These are phyloP conservation scores for Phlebopus sp. DNA, from an alignment of 1,284 basidiomycete genomes.

Conservation along the genomic window DNA sequence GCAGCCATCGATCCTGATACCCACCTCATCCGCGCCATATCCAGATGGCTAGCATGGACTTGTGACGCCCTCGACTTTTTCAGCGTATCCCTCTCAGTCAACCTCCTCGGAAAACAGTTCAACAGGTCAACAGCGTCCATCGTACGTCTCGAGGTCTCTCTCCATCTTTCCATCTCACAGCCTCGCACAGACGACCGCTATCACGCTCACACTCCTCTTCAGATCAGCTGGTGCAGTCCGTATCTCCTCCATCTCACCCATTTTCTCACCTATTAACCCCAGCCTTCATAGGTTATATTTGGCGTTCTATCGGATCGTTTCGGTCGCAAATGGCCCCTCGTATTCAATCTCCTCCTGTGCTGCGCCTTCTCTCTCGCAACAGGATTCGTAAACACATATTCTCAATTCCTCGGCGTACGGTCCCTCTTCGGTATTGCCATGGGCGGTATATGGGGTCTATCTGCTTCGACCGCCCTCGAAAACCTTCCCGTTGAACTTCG, in stretches of 20 bases:
- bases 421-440: constrained; percentile 85
- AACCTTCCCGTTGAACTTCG: constrained; percentile 86
- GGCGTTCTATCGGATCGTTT: constrained; percentile 80
- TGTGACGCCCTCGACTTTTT: constrained; percentile 85
- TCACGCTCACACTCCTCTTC: constrained; percentile 92
- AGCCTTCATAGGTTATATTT: constrained; percentile 63
- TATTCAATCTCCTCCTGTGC: constrained; percentile 72
- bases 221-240: constrained; percentile 80
- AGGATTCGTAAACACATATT: constrained; percentile 68
- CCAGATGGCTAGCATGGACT: constrained; percentile 76
- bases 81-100: constrained; percentile 73
- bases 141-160: constrained; percentile 38
- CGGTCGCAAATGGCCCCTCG: constrained; percentile 92
- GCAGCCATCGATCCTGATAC: neutral
- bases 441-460: constrained; percentile 84
- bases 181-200: constrained; percentile 63
- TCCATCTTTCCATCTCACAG: constrained; percentile 1
- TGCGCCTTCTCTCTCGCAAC: constrained; percentile 77
- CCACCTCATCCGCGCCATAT: neutral
- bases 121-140: constrained; percentile 44
- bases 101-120: constrained; percentile 55
- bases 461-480: constrained; percentile 79
- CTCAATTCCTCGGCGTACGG: constrained; percentile 68
- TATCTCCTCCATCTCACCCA: neutral
- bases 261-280: neutral